A percentile compares a stretch with the other conserved stretches of the same genome.
phyloP scores from a whole-genome alignment of 164 flowering plant species.

The Stephania cephalantha region DNA sequence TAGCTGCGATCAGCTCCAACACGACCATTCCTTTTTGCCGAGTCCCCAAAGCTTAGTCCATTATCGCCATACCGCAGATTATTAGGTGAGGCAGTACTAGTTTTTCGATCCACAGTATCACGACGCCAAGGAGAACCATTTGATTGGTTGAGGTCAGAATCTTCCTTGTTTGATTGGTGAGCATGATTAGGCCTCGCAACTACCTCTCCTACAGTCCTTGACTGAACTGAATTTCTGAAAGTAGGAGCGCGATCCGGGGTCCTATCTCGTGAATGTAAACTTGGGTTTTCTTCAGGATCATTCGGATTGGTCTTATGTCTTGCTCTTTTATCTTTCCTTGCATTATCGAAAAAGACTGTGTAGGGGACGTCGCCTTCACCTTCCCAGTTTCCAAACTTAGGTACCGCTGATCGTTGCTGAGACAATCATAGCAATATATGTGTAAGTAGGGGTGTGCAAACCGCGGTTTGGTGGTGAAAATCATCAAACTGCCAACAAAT shows the following conservation, averaged over 20 bases:
- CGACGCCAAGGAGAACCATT: slow-evolving; percentile 27
- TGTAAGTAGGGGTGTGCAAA: too few relatives aligned
- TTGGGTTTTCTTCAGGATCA: slow-evolving; percentile 69
- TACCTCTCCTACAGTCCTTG: slow-evolving; percentile 20
- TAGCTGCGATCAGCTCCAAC: slow-evolving; percentile 34
- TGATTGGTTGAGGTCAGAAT: slow-evolving; percentile 25
- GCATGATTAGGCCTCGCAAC: slow-evolving; percentile 26
- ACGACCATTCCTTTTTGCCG: slow-evolving; percentile 20
- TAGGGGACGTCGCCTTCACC: slow-evolving; percentile 67
- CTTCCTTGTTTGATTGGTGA: slow-evolving; percentile 37
- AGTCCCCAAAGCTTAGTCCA: slow-evolving; percentile 28
- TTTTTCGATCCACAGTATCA: slow-evolving; percentile 15
- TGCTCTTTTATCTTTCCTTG: slow-evolving; percentile 53
- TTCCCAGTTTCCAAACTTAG: slow-evolving; percentile 89
- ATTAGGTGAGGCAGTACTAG: slow-evolving; percentile 18
- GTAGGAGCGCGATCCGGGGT: slow-evolving; percentile 30
- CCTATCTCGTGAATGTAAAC: slow-evolving; percentile 24
- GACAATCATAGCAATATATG: slow-evolving; percentile 9
- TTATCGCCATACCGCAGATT: slow-evolving; percentile 20
- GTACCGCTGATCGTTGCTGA: slow-evolving; percentile 68
- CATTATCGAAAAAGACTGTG: slow-evolving; percentile 80
- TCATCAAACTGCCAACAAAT: too few relatives aligned
- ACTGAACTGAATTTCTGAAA: slow-evolving; percentile 19
- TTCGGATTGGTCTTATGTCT: slow-evolving; percentile 66
- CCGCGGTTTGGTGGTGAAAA: too few relatives aligned